Percentiles rank a stretch among this genome's conserved stretches.
Conservation (phyloP, 495 filamentous ascomycete species). For the Glonium stellatum region DNA sequence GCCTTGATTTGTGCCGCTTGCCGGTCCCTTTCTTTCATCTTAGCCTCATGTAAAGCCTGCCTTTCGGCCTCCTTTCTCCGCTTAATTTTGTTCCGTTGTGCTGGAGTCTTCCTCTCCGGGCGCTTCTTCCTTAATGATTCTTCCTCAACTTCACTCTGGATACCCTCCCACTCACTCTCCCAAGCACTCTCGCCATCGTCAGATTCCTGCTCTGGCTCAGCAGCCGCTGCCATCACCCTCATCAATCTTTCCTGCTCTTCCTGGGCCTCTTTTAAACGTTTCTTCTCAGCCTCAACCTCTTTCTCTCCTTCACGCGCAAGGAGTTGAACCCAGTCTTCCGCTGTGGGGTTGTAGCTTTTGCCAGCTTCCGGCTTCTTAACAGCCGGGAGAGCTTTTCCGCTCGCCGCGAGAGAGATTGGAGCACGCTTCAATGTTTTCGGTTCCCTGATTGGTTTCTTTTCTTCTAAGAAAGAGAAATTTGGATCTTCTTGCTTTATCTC, state of each 20-base stretch:
- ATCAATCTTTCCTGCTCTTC: conserved; percentile 51
- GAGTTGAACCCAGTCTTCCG: conserved; percentile 73
- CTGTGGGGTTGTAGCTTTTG: conserved; percentile 84
- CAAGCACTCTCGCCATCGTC: conserved; percentile 76
- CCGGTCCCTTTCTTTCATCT: conserved; percentile 60
- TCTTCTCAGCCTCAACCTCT: conserved; percentile 72
- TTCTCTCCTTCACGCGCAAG: conserved; percentile 65
- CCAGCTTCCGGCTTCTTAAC: conserved; percentile 71
- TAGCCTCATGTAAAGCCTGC: conserved; percentile 62
- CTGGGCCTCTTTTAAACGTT: conserved; percentile 60
- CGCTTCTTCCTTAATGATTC: conserved; percentile 59
- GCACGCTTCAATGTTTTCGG: conserved; percentile 69
- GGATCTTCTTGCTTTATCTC: conserved; percentile 36
- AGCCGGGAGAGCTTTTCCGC: conserved; percentile 69
- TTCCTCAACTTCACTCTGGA: conserved; percentile 41
- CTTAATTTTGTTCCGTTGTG: conserved; percentile 79
- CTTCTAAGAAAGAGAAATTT: conserved; percentile 41
- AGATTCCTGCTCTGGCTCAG: conserved; percentile 48
- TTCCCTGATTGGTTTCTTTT: conserved; percentile 53
- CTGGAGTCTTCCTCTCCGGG: conserved; percentile 74
- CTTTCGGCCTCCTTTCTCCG: conserved; percentile 80
- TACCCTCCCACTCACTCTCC: conserved; percentile 62
- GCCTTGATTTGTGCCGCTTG: conserved; percentile 49
- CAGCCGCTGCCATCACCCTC: conserved; percentile 32
- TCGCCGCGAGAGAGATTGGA: conserved; percentile 71